A percentile compares a stretch with the other conserved stretches of the same genome.
Conservation (phyloP, 768 basidiomycete genomes). For the Amanita jacksonii region DNA sequence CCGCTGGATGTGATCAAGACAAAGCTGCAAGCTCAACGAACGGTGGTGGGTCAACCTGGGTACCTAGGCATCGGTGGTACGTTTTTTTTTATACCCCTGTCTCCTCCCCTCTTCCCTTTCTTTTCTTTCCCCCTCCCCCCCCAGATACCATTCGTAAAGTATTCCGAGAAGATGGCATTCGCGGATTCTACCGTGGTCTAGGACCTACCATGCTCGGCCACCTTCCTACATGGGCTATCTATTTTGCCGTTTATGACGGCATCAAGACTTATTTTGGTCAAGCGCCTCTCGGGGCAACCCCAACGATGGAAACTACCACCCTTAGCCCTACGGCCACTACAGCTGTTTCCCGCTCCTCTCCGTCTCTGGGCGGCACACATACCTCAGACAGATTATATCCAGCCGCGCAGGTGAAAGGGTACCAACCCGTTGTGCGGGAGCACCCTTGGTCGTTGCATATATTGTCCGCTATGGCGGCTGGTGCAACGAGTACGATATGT, state of each 20-base stretch:
- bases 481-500: conserved; percentile 84
- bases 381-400: conserved; percentile 54
- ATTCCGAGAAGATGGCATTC: conserved; percentile 60
- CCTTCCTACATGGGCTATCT: conserved; percentile 98
- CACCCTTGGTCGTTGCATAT: conserved; percentile 87
- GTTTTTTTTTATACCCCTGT: conserved; percentile 16
- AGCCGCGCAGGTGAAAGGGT: conserved; percentile 78
- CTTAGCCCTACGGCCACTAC: too few species aligned
- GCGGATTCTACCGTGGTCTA: conserved; percentile 92
- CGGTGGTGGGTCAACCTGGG: conserved; percentile 53
- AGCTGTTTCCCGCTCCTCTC: too few species aligned
- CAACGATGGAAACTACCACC: too few species aligned
- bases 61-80: conserved; percentile 73
- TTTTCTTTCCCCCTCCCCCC: conserved; percentile 9
- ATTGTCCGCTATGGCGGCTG: conserved; percentile 91
- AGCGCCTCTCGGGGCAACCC: conserved; percentile 36
- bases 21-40: conserved; percentile 88
- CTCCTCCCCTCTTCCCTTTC: conserved; percentile 2
- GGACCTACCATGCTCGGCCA: conserved; percentile 96
- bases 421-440: conserved; percentile 71
- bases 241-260: conserved; percentile 95
- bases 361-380: background rate
- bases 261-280: conserved; percentile 82
- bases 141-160: conserved; percentile 33
- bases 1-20: conserved; percentile 98